Evolutionary conservation across 441 rosid species (phyloP).

Genomic region (Caryocar brasiliense): DNA sequence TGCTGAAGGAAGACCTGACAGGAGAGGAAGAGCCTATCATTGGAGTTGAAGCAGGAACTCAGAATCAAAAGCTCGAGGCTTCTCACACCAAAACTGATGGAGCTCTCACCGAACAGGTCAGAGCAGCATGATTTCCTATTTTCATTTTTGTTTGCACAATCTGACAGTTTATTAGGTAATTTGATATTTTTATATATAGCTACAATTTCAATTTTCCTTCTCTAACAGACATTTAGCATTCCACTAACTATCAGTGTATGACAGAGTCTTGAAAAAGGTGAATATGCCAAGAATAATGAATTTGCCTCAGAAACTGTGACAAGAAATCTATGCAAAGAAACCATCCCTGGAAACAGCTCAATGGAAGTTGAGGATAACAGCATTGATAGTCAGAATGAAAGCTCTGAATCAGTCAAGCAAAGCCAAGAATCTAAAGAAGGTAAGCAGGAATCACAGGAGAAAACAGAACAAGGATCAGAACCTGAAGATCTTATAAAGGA

Average conservation of each 20-base stretch:
- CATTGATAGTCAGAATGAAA: constrained; percentile 4
- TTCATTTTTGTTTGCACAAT: neutral
- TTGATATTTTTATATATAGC: too few relatives aligned
- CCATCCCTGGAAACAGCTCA: constrained; percentile 9
- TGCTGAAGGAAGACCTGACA: constrained; percentile 16
- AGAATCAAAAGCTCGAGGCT: constrained; percentile 8
- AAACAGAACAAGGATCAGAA: too few relatives aligned
- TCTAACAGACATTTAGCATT: neutral
- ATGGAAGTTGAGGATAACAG: constrained; percentile 15
- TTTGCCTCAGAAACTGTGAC: constrained; percentile 12
- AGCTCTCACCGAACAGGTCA: constrained; percentile 14
- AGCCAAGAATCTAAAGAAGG: too few relatives aligned
- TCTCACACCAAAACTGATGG: neutral
- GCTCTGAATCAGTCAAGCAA: constrained; percentile 10
- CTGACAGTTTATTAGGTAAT: too few relatives aligned
- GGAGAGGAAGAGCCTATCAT: constrained; percentile 11
- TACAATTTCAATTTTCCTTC: neutral
- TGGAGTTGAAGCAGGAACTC: constrained; percentile 9
- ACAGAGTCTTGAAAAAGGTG: constrained; percentile 22
- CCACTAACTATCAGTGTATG: constrained; percentile 13
- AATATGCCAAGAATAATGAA: constrained; percentile 14
- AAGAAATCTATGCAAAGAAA: constrained; percentile 17
- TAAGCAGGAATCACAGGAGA: too few relatives aligned
- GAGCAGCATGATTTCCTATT: neutral
- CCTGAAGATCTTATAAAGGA: too few relatives aligned